Conservation (phyloP, 139 green algal species). For the Tetraselmis striata region DNA sequence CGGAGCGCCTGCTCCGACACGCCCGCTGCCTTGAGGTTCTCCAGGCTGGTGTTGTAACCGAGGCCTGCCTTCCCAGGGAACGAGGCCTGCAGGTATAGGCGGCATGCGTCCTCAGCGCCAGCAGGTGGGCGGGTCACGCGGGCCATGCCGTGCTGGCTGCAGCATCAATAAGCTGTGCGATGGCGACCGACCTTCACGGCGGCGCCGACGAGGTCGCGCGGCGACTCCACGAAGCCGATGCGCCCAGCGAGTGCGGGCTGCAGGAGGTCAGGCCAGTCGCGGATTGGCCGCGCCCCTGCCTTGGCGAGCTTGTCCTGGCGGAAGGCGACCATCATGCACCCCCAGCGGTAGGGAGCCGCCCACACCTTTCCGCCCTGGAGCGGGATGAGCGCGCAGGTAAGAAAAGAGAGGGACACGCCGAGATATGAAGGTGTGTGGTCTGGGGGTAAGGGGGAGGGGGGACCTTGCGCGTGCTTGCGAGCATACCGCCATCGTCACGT, state of each 20-base stretch:
- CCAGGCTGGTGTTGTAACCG: conserved; percentile 34
- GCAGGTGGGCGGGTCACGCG: not conserved
- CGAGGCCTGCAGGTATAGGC: not conserved
- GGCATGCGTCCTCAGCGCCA: no score
- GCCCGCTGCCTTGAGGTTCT: conserved; percentile 31
- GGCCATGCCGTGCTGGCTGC: no score
- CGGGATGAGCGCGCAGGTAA: no score
- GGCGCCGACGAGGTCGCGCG: conserved; percentile 67
- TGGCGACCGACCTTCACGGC: conserved; percentile 38
- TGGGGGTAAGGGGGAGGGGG: conserved; percentile 1
- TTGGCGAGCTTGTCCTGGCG: conserved; percentile 32
- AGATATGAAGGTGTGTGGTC: no score
- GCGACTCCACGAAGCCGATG: conserved; percentile 62
- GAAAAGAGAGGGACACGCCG: no score
- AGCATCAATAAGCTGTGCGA: no score
- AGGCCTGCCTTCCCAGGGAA: not conserved
- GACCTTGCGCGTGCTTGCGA: not conserved
- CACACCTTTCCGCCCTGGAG: conserved; percentile 46
- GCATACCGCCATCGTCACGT: conserved; percentile 27
- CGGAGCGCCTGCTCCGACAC: conserved; percentile 21
- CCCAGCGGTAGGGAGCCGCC: conserved; percentile 71
- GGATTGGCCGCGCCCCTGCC: conserved; percentile 28
- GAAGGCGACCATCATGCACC: conserved; percentile 67
- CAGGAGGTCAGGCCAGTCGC: conserved; percentile 78
- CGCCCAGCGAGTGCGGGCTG: conserved; percentile 50